Evolutionary conservation across 106 monocot species (phyloP), one percentile per base, ranked within the genome.

Genomic region (Dioscorea dumetorum): DNA sequence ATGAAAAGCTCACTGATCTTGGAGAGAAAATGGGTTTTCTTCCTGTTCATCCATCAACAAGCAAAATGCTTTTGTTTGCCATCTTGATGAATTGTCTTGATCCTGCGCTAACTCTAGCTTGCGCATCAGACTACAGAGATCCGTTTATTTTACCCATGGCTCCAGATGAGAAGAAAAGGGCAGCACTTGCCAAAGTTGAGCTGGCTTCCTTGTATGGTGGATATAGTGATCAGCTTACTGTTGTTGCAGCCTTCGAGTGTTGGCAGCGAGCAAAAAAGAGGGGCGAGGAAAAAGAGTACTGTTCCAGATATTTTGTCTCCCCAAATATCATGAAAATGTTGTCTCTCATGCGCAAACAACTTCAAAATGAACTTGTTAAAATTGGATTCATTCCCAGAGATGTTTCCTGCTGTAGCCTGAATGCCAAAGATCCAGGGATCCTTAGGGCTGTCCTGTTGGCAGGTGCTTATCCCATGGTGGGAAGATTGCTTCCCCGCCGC

Each of bases 51-150:
- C 99, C 99, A 20, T 87, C 99, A 23, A 90, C 76, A 11, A 73
- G 84, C 89, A 93, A 85, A 84, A 99, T 99, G 99, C 90, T 99
- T 63, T 67, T 99, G 13, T 93, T 99, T 85, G 80, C 90, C 22
- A 90, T 99, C 74, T 73, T 99, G 67, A 90, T 90, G 87, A 93
- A 99, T 61, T 99, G 99, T 63, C 81, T 99, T 52, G 99, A 99
- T 19, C 99, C 99, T 60, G 99, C 99, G 49, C 69, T 99, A 34
- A 99, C 99, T 72, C 67, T 99, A 41, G 99, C 93, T 50, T 99
- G 93, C 69, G 87, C 88, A 7, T 68, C 85, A 22, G 93, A 99
- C 61, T 87, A 81, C 51, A 80, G 87, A 60, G 93, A 93, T 50
- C 99, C 99, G 0, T 99, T 99, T 72, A 18, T 93, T 63, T 80